Evolutionary conservation across 768 basidiomycete species (phyloP), one percentile per base, ranked within the genome.

Genomic region (Pleurotus citrinopileatus): DNA sequence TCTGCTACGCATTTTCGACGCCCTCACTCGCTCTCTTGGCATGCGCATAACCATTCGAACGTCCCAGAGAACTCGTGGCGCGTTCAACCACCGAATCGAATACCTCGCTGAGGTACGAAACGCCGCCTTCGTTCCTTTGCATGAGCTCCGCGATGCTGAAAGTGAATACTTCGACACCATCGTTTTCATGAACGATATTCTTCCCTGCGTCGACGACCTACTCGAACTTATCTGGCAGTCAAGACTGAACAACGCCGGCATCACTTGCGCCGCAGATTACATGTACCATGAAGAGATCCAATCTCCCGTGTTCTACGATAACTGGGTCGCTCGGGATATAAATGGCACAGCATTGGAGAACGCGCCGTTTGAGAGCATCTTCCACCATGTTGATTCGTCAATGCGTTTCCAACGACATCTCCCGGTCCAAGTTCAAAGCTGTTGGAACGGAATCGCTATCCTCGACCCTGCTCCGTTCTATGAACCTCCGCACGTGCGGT

Each of bases 21-120:
- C 95, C 3, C 79, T 99, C 46, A 92, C 92, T 1, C 79, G 88
- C 40, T 86, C 84, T 45, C 92, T 96, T 55, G 97, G 97, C 23
- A 79, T 98, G 70, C 85, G 97, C 48, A 83, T 99, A 57, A 90
- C 88, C 62, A 98, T 99, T 63, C 85, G 93, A 55, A 94, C 94
- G 0, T 92, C 89, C 8, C 89, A 87, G 76, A 87, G 97, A 57
- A 95, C 91, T 8, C 80, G 96, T 25, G 97, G 97, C 36, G 89
- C 90, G 7, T 98, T 98, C 79, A 96, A 96, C 70, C 97, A 99
- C 69, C 95, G 97, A 51, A 99, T 99, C 77, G 97, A 99, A 71
- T 99, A 99, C 73, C 87, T 99, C 50, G 97, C 97, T n/a, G 96
- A 99, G 66, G 96, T 99, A n/a, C 90, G 97, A 56, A 98, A 99